Base-by-base conservation (phyloP, 768 basidiomycete species). In the Mycena crocata region DNA sequence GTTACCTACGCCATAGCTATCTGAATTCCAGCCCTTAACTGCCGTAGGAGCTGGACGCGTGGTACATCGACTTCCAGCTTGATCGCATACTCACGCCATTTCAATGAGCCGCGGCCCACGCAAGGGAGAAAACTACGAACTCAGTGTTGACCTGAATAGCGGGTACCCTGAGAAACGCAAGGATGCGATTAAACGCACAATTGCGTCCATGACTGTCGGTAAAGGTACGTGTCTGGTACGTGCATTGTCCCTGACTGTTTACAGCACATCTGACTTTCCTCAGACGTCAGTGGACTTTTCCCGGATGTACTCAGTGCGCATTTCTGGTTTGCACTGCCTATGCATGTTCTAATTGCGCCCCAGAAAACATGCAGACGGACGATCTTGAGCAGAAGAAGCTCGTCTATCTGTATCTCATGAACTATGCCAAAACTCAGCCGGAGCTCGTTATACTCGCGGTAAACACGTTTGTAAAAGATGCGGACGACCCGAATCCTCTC, bases 321-420 rank as follows among this genome's bases (percentile, higher is more conserved):
- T 17, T 17, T 35, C 17, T 35, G 19, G 12, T 52, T 28, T 52
- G 28, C 2, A 21, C 12, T 17, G 49, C 31, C 26, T 51, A 98
- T 96, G 96, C 31, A 45, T 23, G 40, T 32, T n/a, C n/a, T n/a
- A n/a, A n/a, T n/a, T n/a, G 28, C 24, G 17, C 9, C 28, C 90
- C 98, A 75, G 98, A 98, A 87, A 98, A 98, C 80, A 98, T 99
- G 51, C 97, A 99, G 82, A 99, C 98, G 24, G 98, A 99, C 50
- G 97, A 99, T 78, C 88, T 99, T 57, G 98, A 99, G 80, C 98
- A 99, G 83, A 99, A 99, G 89, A 99, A 99, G 81, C 92, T 99
- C 31, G 98, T 99, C n/a, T 99, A 98, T 75, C 87, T 98, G 26
- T 98, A 99, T 79, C 90, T 99, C 67, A 98, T 99, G 93, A 99